These are phyloP conservation scores for Dactylis glomerata DNA, from an alignment of 176 grass and related monocot species.

Conservation along the genomic window DNA sequence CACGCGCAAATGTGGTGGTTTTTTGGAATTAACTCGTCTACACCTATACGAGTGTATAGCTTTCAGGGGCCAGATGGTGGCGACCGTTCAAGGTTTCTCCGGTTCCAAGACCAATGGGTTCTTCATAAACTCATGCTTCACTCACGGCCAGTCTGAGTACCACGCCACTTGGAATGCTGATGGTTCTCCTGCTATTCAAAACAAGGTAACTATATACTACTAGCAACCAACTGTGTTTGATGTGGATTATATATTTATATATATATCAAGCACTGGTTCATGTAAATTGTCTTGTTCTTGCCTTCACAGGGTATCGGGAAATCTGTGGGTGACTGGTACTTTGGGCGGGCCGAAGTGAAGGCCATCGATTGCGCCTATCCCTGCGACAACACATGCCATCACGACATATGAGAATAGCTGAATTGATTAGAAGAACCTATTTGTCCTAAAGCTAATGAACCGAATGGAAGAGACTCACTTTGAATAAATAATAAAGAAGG, in stretches of 20 bases:
- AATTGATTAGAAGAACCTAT: background rate
- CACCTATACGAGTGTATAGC: constrained; percentile 35
- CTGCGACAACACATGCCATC: constrained; percentile 68
- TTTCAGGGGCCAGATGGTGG: constrained; percentile 79
- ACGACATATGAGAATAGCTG: constrained; percentile 39
- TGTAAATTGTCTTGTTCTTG: background rate
- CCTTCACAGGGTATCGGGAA: constrained; percentile 51
- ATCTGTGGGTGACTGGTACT: constrained; percentile 94
- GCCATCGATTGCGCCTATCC: constrained; percentile 79
- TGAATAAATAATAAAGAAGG: no score
- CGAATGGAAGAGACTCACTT: no score
- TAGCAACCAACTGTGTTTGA: background rate
- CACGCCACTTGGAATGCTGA: constrained; percentile 43
- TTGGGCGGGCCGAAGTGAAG: constrained; percentile 62
- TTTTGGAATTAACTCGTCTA: no score
- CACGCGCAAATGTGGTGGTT: no score
- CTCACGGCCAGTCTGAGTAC: constrained; percentile 66
- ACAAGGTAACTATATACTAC: constrained; percentile 50
- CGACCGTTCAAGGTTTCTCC: constrained; percentile 38
- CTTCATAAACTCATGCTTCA: constrained; percentile 92
- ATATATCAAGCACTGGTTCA: background rate
- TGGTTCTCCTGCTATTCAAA: constrained; percentile 48
- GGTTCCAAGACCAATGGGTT: constrained; percentile 41
- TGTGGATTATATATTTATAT: background rate
- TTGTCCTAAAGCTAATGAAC: no score